phyloP scores from a whole-genome alignment of 495 filamentous ascomycete genomes.

The Penicillium coprophilum region DNA sequence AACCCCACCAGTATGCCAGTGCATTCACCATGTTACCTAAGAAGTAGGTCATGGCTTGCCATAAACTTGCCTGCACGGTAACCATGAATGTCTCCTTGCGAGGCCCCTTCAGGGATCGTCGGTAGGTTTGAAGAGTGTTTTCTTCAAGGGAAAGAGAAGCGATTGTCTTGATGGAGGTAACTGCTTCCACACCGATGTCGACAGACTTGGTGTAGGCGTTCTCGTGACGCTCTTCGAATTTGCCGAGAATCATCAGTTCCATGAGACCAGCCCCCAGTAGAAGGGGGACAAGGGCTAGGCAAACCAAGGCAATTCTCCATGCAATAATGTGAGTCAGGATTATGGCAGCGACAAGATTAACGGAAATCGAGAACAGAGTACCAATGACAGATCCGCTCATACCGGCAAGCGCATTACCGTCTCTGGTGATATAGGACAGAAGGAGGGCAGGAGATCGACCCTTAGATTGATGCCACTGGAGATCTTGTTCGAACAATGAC shows the following conservation, averaged over 20 bases:
- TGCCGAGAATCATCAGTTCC: slow-evolving; percentile 47
- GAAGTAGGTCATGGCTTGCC: slow-evolving; percentile 53
- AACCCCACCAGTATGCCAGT: slow-evolving; percentile 66
- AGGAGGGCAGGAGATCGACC: slow-evolving; percentile 44
- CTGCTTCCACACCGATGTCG: slow-evolving; percentile 48
- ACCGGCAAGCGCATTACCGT: slow-evolving; percentile 46
- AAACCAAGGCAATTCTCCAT: slow-evolving; percentile 39
- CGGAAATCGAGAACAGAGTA: slow-evolving; percentile 44
- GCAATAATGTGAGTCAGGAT: slow-evolving; percentile 40
- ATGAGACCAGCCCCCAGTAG: slow-evolving; percentile 47
- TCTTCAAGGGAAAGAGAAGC: slow-evolving; percentile 48
- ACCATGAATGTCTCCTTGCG: slow-evolving; percentile 46
- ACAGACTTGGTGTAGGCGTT: slow-evolving; percentile 49
- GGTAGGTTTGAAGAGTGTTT: slow-evolving; percentile 36
- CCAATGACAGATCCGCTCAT: slow-evolving; percentile 44
- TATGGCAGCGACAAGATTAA: slow-evolving; percentile 39
- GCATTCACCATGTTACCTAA: slow-evolving; percentile 57
- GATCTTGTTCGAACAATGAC: slow-evolving; percentile 49
- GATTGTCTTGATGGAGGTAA: slow-evolving; percentile 53
- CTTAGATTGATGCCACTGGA: slow-evolving; percentile 50
- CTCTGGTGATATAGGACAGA: slow-evolving; percentile 47
- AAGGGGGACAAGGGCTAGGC: slow-evolving; percentile 40
- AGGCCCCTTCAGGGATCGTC: slow-evolving; percentile 36
- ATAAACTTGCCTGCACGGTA: slow-evolving; percentile 46
- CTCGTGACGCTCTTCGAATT: slow-evolving; percentile 59